Evolutionary conservation across 2,329 filamentous ascomycete genomes (phyloP), one percentile per base, ranked within the genome.

Genomic region (Exophiala sp.): DNA sequence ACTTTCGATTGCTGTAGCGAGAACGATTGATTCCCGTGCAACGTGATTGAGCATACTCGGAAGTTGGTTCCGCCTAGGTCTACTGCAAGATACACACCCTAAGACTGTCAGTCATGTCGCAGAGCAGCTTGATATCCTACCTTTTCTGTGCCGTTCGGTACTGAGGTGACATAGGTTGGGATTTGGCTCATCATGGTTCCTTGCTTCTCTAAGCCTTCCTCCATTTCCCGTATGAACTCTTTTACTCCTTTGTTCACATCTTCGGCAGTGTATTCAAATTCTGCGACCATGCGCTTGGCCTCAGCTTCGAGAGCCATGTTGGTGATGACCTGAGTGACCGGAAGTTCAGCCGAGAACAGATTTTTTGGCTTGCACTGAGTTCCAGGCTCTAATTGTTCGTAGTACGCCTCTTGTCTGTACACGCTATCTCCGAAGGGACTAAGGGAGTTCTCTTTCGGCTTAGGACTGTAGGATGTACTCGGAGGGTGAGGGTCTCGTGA

Each of bases 21-120:
- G 78, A 96, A 97, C 53, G 91, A 96, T 65, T 87, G 91, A 75
- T 97, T 90, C 67, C 94, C 94, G 69, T 96, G 91, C 57, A 99
- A 80, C 64, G 89, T 83, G 66, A 99, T 88, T 40, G 92, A 96
- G 77, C 94, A 99, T 66, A 99, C 94, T 65, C 94, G 88, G 74
- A 97, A 96, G 76, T 99, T 99, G 61, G 94, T 99, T 65, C 94
- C 94, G 59, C 94, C 94, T n/a, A 99, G 82, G 68, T 99, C 94
- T 61, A 99, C 91, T 36, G 94, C 92, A 68, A 99, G 85, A 75
- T 96, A 99, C 36, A 96, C 79, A 44, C 94, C 94, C 90, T 95
- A 65, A n/a, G 39, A 12, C 35, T 42, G 33, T 49, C 44, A 57
- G 54, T 45, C n/a, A 36, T 50, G 38, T 53, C 40, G 44, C 45